Percentiles rank a stretch among this genome's conserved stretches.
Evolutionary conservation across 2,329 filamentous ascomycete species (phyloP).

Genomic region (Ceratocystis destructans): DNA sequence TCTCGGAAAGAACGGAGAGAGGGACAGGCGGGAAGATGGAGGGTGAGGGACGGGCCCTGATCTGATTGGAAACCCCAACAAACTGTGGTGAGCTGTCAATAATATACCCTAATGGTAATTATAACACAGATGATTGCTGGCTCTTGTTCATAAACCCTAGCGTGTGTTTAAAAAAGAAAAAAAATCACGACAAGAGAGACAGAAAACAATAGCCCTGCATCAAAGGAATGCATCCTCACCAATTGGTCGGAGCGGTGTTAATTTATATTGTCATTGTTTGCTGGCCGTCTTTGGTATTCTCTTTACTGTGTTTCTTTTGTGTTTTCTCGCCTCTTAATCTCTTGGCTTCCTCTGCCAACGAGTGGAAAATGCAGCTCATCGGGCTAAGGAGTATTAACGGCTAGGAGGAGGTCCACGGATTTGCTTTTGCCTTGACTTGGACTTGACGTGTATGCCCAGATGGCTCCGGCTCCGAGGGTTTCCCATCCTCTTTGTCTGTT

Average conservation of each 20-base stretch:
- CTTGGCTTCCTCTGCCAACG: neutral
- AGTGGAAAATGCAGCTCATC: neutral
- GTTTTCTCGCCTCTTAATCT: neutral
- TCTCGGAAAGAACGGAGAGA: no score
- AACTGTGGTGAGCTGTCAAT: neutral
- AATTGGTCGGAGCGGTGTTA: neutral
- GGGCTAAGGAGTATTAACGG: neutral
- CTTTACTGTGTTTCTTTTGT: neutral
- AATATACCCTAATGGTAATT: neutral
- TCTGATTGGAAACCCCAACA: neutral
- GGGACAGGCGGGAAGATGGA: no score
- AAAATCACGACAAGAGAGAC: no score
- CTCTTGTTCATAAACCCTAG: neutral
- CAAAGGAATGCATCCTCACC: neutral
- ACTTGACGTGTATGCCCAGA: neutral
- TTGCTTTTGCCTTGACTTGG: neutral
- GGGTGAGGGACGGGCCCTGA: neutral
- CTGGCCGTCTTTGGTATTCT: neutral
- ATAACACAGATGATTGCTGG: neutral
- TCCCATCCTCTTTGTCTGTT: neutral
- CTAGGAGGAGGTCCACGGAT: neutral
- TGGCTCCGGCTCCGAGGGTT: neutral
- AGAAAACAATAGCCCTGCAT: no score
- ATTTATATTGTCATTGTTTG: neutral
- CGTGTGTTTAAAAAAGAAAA: no score